Evolutionary conservation across 164 flowering plant genomes (phyloP), one percentile per base, ranked within the genome.

Genomic region (Berberis thunbergii): DNA sequence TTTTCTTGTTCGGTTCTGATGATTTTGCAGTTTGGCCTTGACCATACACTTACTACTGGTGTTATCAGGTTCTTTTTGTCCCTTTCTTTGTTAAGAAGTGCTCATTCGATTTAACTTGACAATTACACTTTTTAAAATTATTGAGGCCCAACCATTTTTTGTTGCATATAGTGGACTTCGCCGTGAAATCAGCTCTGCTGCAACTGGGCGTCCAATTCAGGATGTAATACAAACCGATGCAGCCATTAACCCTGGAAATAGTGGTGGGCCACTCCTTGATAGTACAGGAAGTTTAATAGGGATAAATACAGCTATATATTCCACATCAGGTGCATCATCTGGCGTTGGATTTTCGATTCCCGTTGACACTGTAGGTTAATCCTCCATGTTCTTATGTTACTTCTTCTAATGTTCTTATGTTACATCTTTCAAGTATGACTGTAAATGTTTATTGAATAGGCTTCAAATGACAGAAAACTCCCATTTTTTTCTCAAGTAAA

Each of bases 191-290:
- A 91, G 91, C 74, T 91, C 98, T 64, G 98, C 98, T 74, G 96
- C 98, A 49, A 87, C 96, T 55, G 96, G 98, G 46, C 91, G 97
- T 11, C 97, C 98, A 65, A 93, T 93, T 70, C 98, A 89, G 58
- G 98, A 90, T 79, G 98, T 93, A 59, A 88, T 93, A 67, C 98
- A 93, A 70, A 90, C 97, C 43, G 98, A 93, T 83, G 97, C 98
- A 57, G 98, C 98, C 63, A 93, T 93, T 57, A 93, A 93, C 69
- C 98, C 98, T 67, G 98, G 97, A 49, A 93, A 90, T 70, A 90
- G 98, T 76, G 98, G 98, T 64, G 98, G 98, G 4, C 98, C 98
- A 63, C 92, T 93, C 60, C 89, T 93, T 52, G 98, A 93, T 70
- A 93, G 97, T 80, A 76, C 97, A 13, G 98, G 97, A 67, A 90